phyloP scores from a whole-genome alignment of 345 rosid species.

The Euphorbia lathyris region DNA sequence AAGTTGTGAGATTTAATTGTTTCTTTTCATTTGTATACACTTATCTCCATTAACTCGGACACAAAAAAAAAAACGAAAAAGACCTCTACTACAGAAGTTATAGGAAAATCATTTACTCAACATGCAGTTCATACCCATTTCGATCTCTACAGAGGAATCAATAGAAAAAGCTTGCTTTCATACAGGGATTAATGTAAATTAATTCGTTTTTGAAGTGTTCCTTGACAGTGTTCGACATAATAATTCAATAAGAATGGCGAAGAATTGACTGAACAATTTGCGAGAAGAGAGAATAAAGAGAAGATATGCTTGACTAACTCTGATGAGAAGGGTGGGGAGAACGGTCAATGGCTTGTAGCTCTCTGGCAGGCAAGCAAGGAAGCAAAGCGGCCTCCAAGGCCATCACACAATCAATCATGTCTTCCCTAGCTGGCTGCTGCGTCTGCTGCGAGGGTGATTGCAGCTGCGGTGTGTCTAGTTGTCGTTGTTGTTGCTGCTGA shows the following conservation, averaged over 20 bases:
- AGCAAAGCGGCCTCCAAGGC: constrained; percentile 83
- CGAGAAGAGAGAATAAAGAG: neutral
- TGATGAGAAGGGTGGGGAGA: constrained; percentile 97
- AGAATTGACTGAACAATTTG: neutral
- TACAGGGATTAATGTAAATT: neutral
- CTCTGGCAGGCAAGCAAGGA: constrained; percentile 96
- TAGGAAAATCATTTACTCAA: neutral
- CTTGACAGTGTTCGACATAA: neutral
- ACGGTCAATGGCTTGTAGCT: constrained; percentile 96
- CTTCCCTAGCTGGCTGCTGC: constrained; percentile 37
- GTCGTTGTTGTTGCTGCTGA: constrained; percentile 18
- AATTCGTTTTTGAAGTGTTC: neutral
- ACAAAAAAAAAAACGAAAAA: neutral
- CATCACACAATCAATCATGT: constrained; percentile 69
- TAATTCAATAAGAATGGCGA: neutral
- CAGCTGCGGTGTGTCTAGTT: constrained; percentile 13
- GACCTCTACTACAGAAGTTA: neutral
- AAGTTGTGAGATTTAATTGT: neutral
- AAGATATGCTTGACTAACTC: constrained; percentile 40
- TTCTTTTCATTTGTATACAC: neutral
- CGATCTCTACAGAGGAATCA: neutral
- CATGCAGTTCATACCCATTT: neutral
- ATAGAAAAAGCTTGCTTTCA: neutral
- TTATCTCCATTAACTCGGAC: neutral
- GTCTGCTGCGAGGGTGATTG: constrained; percentile 25